Evolutionary conservation across 2,329 filamentous ascomycete genomes (phyloP).

Genomic region (Phoma sp.): DNA sequence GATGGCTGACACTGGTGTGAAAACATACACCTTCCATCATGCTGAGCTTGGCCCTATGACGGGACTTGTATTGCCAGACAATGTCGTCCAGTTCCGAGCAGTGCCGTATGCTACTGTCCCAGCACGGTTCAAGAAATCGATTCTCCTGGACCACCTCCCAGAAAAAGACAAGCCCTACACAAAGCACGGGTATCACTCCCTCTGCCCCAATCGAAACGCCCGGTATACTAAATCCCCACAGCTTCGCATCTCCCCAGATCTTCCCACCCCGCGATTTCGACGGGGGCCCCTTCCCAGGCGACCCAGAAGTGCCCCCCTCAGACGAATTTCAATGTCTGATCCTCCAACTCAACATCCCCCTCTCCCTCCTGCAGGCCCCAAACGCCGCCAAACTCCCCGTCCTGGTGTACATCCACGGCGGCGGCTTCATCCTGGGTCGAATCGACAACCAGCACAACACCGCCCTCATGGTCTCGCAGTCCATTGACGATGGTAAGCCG

Average conservation of each 20-base stretch:
- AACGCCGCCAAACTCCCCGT: slow-evolving; percentile 50
- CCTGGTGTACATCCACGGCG: slow-evolving; percentile 60
- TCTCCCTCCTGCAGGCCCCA: slow-evolving; percentile 8
- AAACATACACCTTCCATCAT: not conserved
- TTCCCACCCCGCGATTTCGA: slow-evolving; percentile 9
- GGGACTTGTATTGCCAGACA: not conserved
- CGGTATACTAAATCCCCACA: not conserved
- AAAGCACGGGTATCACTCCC: slow-evolving; percentile 20
- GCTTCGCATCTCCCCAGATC: slow-evolving; percentile 29
- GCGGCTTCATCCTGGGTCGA: slow-evolving; percentile 53
- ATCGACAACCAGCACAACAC: slow-evolving; percentile 35
- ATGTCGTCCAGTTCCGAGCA: slow-evolving; percentile 35
- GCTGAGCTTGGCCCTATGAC: not conserved
- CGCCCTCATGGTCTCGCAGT: slow-evolving; percentile 30
- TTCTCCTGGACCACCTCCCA: slow-evolving; percentile 13
- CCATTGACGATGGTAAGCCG: slow-evolving; percentile 23
- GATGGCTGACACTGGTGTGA: not conserved
- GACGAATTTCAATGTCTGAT: slow-evolving; percentile 18
- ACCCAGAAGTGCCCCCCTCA: not conserved
- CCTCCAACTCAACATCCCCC: slow-evolving; percentile 32
- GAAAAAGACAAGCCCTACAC: slow-evolving; percentile 20
- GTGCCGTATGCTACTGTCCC: slow-evolving; percentile 31
- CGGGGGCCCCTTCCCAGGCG: slow-evolving; percentile 23
- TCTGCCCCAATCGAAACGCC: not conserved
- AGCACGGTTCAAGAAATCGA: slow-evolving; percentile 30